Evolutionary conservation across 1,139 yeast genomes (phyloP), one percentile per base, ranked within the genome.

Genomic region (Wickerhamiella infanticola): DNA sequence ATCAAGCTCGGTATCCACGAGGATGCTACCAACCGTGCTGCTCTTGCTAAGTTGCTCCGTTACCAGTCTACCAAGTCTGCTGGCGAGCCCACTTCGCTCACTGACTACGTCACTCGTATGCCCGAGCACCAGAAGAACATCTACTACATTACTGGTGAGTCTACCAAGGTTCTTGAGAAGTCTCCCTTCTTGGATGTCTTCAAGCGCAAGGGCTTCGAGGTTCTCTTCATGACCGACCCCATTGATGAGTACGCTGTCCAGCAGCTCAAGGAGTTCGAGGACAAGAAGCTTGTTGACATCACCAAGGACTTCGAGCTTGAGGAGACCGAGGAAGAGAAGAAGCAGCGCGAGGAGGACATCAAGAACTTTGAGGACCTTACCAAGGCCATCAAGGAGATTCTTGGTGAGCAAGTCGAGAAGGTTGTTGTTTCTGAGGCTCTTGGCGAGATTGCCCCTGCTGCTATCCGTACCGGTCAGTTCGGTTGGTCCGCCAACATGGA

Each of bases 401-500:
- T 90, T 63, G 98, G 98, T 66, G 98, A 90, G 63, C 88, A 85
- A 73, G 98, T 90, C 63, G 99, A 93, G 77, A 93, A 93, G 77
- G 98, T 93, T 71, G 88, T 88, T 65, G 95, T 93, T 58, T 88
- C 98, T 56, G 93, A 88, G 75, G 86, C 85, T 74, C 80, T 93
- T 65, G 86, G 86, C 61, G 97, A 88, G 63, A 18, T 25, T 24
- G 93, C 98, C 49, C 99, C 99, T 69, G 98, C 98, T 68, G 98
- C 98, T 60, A 88, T 90, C 67, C 86, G 97, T 79, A 90, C 98
- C 59, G 97, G 96, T 61, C 98, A 90, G 75, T 90, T 90, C 69
- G 98, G 99, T 68, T 90, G 99, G 99, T 90, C 98, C 59, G 99
- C 99, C 63, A 90, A 90, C 77, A 93, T 93, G 98, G 99, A 90